These are phyloP conservation scores for Bipolaris oryzae DNA, from an alignment of 2,329 filamentous ascomycete species.

Conservation along the genomic window DNA sequence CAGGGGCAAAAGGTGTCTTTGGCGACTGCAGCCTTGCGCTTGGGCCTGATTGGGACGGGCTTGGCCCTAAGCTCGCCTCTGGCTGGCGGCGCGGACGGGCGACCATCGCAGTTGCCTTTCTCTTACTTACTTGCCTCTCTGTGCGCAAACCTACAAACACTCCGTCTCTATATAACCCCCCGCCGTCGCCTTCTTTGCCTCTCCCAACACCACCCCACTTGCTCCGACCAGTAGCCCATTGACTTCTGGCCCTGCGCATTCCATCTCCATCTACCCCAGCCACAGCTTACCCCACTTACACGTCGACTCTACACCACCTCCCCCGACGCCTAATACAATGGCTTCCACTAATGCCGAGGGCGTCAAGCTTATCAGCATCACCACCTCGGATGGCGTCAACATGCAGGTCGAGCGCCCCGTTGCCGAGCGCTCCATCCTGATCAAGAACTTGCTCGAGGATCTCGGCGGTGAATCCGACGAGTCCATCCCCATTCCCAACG, in stretches of 20 bases:
- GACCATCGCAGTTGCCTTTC: conserved; percentile 17
- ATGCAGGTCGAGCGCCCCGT: conserved; percentile 69
- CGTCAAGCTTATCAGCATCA: conserved; percentile 49
- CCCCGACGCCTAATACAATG: conserved; percentile 19
- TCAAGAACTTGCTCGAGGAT: conserved; percentile 99
- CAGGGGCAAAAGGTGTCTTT: conserved; percentile 8
- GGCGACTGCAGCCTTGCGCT: conserved; percentile 33
- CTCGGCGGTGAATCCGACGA: conserved; percentile 69
- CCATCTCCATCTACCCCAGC: conserved; percentile 4
- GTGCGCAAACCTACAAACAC: conserved; percentile 16
- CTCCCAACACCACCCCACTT: conserved; percentile 9
- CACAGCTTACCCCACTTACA: conserved; percentile 30
- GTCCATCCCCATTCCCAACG: conserved; percentile 85
- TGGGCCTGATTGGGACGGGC: conserved; percentile 11
- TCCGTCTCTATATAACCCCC: conserved; percentile 21
- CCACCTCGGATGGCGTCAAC: conserved; percentile 54
- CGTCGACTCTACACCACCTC: conserved; percentile 7
- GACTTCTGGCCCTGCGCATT: background rate
- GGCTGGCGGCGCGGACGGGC: conserved; percentile 12
- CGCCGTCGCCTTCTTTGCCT: conserved; percentile 5
- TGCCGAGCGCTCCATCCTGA: conserved; percentile 88
- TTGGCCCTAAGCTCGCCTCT: conserved; percentile 29
- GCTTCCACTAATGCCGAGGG: conserved; percentile 29
- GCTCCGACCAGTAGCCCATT: background rate
- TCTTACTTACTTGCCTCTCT: conserved; percentile 17